Percentiles rank a stretch among this genome's conserved stretches.
These are phyloP conservation scores for Candolleomyces eurysporus DNA, from an alignment of 768 basidiomycete genomes.

Conservation along the genomic window DNA sequence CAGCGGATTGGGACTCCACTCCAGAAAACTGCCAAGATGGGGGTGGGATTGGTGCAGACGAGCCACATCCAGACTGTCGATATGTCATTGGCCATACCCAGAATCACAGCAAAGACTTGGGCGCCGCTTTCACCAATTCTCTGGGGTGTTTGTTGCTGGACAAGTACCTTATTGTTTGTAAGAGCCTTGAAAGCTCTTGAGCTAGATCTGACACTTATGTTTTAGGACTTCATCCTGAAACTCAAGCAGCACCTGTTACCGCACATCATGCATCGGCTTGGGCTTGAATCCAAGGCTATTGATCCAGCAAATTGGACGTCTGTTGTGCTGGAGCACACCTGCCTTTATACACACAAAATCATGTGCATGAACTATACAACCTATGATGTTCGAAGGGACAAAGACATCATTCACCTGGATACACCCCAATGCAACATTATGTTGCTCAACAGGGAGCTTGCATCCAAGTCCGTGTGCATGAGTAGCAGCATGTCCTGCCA, in stretches of 20 bases:
- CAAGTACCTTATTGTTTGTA: too few species aligned
- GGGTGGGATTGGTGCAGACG: too few species aligned
- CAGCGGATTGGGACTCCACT: too few species aligned
- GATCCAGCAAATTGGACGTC: not conserved
- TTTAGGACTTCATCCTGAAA: not conserved
- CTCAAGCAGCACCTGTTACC: conserved; percentile 2
- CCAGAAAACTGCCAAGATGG: too few species aligned
- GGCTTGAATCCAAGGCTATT: not conserved
- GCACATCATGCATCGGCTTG: not conserved
- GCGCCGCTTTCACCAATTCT: too few species aligned
- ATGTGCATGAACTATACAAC: conserved; percentile 6
- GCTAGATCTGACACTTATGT: too few species aligned
- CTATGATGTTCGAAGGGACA: conserved; percentile 1
- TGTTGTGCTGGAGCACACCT: not conserved
- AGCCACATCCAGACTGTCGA: too few species aligned
- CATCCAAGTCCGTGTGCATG: not conserved
- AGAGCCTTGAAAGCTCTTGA: too few species aligned
- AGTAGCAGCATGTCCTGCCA: not conserved
- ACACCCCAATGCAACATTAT: conserved; percentile 4
- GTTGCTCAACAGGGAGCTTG: not conserved
- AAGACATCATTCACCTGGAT: conserved; percentile 7
- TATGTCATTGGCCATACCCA: too few species aligned
- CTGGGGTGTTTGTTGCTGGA: too few species aligned
- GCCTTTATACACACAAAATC: conserved; percentile 1
- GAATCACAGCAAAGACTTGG: too few species aligned